Evolutionary conservation across 176 grass and related monocot genomes (phyloP), one percentile per base, ranked within the genome.

Genomic region (Raddia guianensis): DNA sequence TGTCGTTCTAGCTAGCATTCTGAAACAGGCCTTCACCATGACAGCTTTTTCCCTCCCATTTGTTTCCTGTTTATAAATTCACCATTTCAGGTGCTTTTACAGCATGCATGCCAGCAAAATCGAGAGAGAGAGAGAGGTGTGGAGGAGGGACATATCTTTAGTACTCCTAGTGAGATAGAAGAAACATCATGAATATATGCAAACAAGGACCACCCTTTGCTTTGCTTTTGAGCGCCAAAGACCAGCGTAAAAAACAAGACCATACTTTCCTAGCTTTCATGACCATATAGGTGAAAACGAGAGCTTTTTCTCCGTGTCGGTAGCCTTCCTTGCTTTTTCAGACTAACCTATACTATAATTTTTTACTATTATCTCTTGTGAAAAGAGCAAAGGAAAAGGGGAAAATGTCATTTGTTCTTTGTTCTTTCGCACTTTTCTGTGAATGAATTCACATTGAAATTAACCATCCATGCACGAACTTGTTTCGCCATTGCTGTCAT

Each of bases 161-260:
- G 68, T 84, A 68, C 56, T 86, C 43, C 59, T 77, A 82, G 68
- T 57, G 83, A 91, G 70, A 88, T 71, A 65, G 75, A 88, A 77
- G 79, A 77, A 86, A 91, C 86, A 88, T 88, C 80, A 86, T 94
- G 86, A 91, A 88, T 73, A 91, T 83, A 81, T 87, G 77, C 80
- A 94, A 86, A 88, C 89, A 80, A 94, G 89, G 89, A 91, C 92
- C 86, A 94, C 86, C 73, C 83, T 94, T 94, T 82, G 70, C 83
- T 91, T 86, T 84, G 76, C 72, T 87, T 91, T 87, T 58, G 51
- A 89, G 86, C 48, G 72, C 81, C 82, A 91, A 93, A 83, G 86
- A 89, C 90, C 86, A 91, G 70, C 75, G 89, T 93, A 87, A 86
- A 86, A 89, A 87, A 97, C 93, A 97, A 91, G 88, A 87, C 84